Evolutionary conservation across 169 alveolate genomes (phyloP), one percentile per base, ranked within the genome.

Genomic region (Condylostoma magnum): DNA sequence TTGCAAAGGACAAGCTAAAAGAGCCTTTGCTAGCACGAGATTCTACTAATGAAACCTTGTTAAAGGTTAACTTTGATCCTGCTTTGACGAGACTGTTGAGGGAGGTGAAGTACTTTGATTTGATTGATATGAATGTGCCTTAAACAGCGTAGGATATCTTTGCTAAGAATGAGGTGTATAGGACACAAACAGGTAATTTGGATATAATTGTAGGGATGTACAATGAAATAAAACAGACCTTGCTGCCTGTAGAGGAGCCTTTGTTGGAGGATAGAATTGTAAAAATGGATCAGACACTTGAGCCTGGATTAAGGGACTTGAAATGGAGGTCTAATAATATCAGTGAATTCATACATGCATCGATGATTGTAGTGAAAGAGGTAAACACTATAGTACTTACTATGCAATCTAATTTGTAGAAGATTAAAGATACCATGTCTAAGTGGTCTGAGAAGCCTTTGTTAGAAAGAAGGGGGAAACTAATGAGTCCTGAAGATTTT

Each of bases 231-330:
- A 79, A 92, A 27, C 93, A 91, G 1, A 94, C 91, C 31, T 76
- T 96, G 66, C 91, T 89, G 43, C 97, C 97, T 1, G 97, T 93
- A 20, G 97, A 96, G 81, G 91, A 90, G 55, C 99, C 99, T n/a
- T 79, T 96, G 72, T 85, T 96, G 2, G 91, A 89, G 51, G 93
- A 86, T 28, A 89, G 95, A 76, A 85, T 96, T 46, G 87, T 76
- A 8, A 86, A 83, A 68, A 94, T 96, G 86, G 96, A 96, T 71
- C 65, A 76, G 33, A 86, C 84, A 3, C 79, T 96, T 34, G 79
- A 90, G 41, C 98, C 97, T 18, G 98, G 97, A 46, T 85, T 96
- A 46, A 90, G 92, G 12, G 85, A 85, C 51, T 83, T 92, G 53
- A 85, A 89, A 69, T 96, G 99, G 99, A 90, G 84, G 36, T 89